phyloP scores from a whole-genome alignment of 805 yeast species.

The Starmerella stigmatis region DNA sequence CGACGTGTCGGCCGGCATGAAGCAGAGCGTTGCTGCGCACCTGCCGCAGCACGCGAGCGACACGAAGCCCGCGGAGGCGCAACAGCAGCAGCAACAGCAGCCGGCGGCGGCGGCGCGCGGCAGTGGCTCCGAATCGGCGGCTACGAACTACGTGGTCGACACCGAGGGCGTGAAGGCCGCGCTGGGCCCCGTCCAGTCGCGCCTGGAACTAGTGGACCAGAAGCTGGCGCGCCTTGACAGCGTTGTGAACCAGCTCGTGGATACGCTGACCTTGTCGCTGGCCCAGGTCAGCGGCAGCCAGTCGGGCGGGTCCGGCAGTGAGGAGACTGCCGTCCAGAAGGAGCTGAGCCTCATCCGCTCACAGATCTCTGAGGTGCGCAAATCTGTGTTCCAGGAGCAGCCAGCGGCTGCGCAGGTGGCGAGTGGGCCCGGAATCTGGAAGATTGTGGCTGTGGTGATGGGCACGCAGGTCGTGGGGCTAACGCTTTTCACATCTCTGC shows the following conservation, averaged over 20 bases:
- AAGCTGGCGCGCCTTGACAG: conserved; percentile 13
- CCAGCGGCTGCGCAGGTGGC: neutral
- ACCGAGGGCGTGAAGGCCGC: conserved; percentile 1
- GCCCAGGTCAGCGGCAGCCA: conserved; percentile 1
- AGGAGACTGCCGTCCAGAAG: conserved; percentile 6
- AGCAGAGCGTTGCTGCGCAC: conserved; percentile 14
- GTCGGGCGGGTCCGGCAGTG: neutral
- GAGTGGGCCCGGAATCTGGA: conserved; percentile 2
- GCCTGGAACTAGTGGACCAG: conserved; percentile 10
- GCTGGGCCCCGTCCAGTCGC: conserved; percentile 3
- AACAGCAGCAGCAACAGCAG: neutral
- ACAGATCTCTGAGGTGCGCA: conserved; percentile 15
- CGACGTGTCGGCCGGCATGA: conserved; percentile 15
- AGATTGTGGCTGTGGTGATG: conserved; percentile 6
- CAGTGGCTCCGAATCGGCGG: neutral
- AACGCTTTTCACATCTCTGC: neutral
- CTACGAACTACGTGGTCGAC: neutral
- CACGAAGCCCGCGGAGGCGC: conserved; percentile 2
- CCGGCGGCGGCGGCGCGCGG: neutral
- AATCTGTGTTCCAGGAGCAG: neutral
- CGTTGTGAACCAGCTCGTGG: conserved; percentile 16
- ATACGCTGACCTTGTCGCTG: conserved; percentile 13
- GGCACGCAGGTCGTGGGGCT: conserved; percentile 13
- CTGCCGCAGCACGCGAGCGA: conserved; percentile 16
- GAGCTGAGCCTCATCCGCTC: conserved; percentile 12